A percentile compares a stretch with the other conserved stretches of the same genome.
Evolutionary conservation across 306 rosid genomes (phyloP).

Genomic region (Vigna reflexopilosa): DNA sequence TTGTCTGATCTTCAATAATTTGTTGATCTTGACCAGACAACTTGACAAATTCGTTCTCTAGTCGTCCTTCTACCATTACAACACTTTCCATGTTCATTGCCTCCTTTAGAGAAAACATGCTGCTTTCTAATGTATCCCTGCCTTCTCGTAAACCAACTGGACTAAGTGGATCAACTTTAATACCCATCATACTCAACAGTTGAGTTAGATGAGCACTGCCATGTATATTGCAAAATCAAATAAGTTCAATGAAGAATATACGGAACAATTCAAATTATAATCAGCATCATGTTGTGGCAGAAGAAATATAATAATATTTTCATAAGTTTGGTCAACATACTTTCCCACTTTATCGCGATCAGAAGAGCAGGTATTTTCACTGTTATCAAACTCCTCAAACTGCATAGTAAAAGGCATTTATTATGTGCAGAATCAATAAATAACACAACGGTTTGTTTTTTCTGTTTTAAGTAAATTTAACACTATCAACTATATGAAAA

Average conservation of each 20-base stretch:
- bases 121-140: slow-evolving; percentile 43
- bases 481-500: slow-evolving; percentile 32
- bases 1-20: slow-evolving; percentile 44
- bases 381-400: slow-evolving; percentile 57
- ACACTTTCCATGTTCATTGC: slow-evolving; percentile 36
- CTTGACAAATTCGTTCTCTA: slow-evolving; percentile 39
- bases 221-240: slow-evolving; percentile 39
- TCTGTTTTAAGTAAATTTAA: slow-evolving; percentile 10
- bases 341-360: slow-evolving; percentile 51
- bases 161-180: slow-evolving; percentile 49
- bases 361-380: slow-evolving; percentile 41
- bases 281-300: slow-evolving; percentile 25
- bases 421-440: slow-evolving; percentile 24
- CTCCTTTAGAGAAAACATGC: slow-evolving; percentile 49
- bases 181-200: slow-evolving; percentile 48
- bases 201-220: slow-evolving; percentile 55
- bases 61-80: slow-evolving; percentile 39
- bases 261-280: slow-evolving; percentile 10
- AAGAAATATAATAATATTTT: neutral
- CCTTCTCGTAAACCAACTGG: slow-evolving; percentile 30
- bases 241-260: slow-evolving; percentile 27
- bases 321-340: slow-evolving; percentile 50
- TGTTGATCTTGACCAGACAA: slow-evolving; percentile 47
- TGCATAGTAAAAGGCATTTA: slow-evolving; percentile 50
- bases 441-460: neutral